Base-by-base conservation (phyloP, 164 flowering plant genomes). In the Paratinospora sagittata region DNA sequence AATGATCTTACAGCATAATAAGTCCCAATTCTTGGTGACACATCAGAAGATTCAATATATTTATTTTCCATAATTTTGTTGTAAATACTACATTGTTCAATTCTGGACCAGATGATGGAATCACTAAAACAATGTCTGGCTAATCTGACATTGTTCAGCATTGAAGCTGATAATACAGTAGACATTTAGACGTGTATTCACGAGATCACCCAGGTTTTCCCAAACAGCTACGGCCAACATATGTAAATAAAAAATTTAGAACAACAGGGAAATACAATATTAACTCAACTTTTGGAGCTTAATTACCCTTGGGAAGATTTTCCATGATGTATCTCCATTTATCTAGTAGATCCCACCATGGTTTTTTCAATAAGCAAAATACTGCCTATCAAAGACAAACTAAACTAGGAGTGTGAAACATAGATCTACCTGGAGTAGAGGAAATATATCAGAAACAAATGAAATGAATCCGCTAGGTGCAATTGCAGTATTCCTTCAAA, bases 371-470 rank as follows among this genome's bases (percentile, higher is more conserved):
- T 8, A 55, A 17, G 19, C 19, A 55, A 36, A 39, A 37, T 39
- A 58, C 2, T 13, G 26, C 34, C 10, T 36, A 21, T 11, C 10
- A 23, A 65, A 47, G 57, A 14, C 30, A 69, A 47, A 6, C n/a
- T n/a, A n/a, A n/a, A 30, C 34, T 30, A 65, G 16, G 19, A 37
- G 12, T 37, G 37, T 45, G 37, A 72, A 76, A 69, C 24, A 67
- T 58, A 62, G 69, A 70, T 45, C 81, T 19, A 96, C 99, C 99
- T 96, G 97, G 82, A 96, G 99, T 37, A 93, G 69, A 70, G 99
- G 99, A 82, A 91, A 88, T 80, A 96, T 85, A 65, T 74, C 81
- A 12, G 88, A 39, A 64, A 90, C 97, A 81, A 93, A 96, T 75
- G 87, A 78, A 19, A 96, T 77, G 77, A 88, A 86, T 36, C 93